These are phyloP conservation scores for Dothideomycetes sp. DNA, from an alignment of 2,329 filamentous ascomycete species.

Conservation along the genomic window DNA sequence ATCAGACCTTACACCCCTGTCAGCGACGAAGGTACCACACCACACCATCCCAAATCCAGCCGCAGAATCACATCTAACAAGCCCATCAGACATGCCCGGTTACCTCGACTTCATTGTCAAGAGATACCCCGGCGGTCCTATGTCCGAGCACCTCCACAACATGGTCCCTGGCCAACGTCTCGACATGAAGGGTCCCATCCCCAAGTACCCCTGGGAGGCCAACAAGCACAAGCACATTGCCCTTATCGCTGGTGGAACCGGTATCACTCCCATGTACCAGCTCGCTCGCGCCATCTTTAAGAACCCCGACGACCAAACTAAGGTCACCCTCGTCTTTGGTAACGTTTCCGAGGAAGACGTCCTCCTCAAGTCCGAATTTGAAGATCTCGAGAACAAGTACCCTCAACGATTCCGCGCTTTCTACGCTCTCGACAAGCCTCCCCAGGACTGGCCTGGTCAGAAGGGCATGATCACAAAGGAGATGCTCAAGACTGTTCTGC, in stretches of 20 bases:
- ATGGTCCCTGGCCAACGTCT: slow-evolving; percentile 74
- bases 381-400: slow-evolving; percentile 86
- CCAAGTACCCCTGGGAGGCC: slow-evolving; percentile 79
- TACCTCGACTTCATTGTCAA: slow-evolving; percentile 87
- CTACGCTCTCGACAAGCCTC: slow-evolving; percentile 81
- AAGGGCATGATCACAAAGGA: slow-evolving; percentile 84
- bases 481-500: slow-evolving; percentile 85
- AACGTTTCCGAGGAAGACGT: slow-evolving; percentile 89
- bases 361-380: slow-evolving; percentile 74
- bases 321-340: slow-evolving; percentile 90
- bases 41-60: background rate
- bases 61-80: background rate
- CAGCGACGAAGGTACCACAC: slow-evolving; percentile 64
- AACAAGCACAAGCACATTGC: slow-evolving; percentile 92
- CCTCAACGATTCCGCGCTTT: slow-evolving; percentile 92
- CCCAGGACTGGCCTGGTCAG: slow-evolving; percentile 58
- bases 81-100: slow-evolving; percentile 55
- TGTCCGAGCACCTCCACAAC: slow-evolving; percentile 82
- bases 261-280: slow-evolving; percentile 98
- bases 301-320: slow-evolving; percentile 93
- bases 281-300: slow-evolving; percentile 84
- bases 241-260: slow-evolving; percentile 86
- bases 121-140: slow-evolving; percentile 79
- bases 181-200: slow-evolving; percentile 88
- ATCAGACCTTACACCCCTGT: slow-evolving; percentile 89